phyloP scores from a whole-genome alignment of 441 rosid genomes.

The Metrosideros polymorpha region DNA sequence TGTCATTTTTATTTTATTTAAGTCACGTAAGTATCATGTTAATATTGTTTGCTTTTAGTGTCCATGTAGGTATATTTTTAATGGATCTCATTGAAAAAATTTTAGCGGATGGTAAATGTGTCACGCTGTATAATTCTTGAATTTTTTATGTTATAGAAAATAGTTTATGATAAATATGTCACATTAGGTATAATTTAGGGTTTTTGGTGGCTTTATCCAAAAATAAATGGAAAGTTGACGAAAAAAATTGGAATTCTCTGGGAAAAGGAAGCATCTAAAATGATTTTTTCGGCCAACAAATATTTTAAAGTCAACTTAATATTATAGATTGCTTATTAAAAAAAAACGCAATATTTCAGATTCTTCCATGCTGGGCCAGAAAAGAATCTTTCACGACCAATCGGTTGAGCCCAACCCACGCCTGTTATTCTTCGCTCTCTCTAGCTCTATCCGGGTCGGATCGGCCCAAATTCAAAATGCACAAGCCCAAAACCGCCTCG shows the following conservation, averaged over 20 bases:
- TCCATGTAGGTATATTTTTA: too few species aligned
- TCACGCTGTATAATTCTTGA: too few species aligned
- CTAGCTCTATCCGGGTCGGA: background rate
- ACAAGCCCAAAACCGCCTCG: background rate
- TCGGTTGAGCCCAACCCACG: background rate
- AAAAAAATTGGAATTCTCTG: background rate
- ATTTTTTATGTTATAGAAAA: too few species aligned
- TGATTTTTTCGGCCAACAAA: background rate
- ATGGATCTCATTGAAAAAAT: too few species aligned
- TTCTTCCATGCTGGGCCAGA: background rate
- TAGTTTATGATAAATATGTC: too few species aligned
- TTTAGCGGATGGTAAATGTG: too few species aligned
- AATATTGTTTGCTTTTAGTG: too few species aligned
- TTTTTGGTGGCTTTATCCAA: too few species aligned
- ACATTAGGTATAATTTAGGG: too few species aligned
- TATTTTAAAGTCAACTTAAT: background rate
- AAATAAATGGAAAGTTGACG: background rate
- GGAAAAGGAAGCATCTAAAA: background rate
- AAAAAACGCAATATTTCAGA: background rate
- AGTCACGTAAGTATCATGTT: too few species aligned
- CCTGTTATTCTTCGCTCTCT: background rate
- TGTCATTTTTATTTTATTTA: too few species aligned
- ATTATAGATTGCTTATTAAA: background rate
- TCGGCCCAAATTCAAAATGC: background rate
- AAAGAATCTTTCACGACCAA: background rate